Evolutionary conservation across 805 yeast species (phyloP), one percentile per base, ranked within the genome.

Genomic region (Ogataea haglerorum): DNA sequence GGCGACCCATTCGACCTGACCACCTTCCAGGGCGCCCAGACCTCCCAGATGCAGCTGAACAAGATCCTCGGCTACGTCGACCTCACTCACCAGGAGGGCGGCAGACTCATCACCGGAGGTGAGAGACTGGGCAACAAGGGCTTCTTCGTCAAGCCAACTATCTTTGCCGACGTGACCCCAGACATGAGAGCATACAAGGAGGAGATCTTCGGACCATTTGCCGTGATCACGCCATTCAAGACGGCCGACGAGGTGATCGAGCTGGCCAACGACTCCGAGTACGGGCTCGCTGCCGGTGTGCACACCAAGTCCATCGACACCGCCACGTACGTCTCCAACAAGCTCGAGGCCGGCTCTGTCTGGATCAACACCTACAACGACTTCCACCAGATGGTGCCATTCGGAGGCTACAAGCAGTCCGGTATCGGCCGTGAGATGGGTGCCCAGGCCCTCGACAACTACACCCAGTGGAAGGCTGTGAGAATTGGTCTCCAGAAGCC

Each of bases 341-440:
- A 72, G 67, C 60, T 84, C 45, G 75, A 77, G 60, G 80, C 89
- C 38, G 91, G 91, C 68, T 80, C 88, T 32, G 76, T 84, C 47
- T 84, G 90, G 89, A 69, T 82, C 49, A 84, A 84, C 73, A 82
- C 89, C 43, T 83, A 82, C 68, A 83, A 83, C 58, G 88, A 82
- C 61, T 82, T 83, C 76, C 79, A 83, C 60, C 76, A 74, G 38
- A 68, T 73, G 61, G 84, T 82, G 61, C 90, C 91, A 67, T 84
- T 84, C 58, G 91, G 91, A 63, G 91, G 91, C 59, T 82, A 68
- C 70, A 80, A 81, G 59, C 82, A 81, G 68, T 78, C 86, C 47
- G 91, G 91, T 64, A 75, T 82, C 62, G 93, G 93, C 63, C 80
- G 87, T 72, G 93, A 84, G 71, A 81, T 84, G 90, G 93, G 93